Conservation (phyloP, 257 asterid species). For the Capsicum pubescens region DNA sequence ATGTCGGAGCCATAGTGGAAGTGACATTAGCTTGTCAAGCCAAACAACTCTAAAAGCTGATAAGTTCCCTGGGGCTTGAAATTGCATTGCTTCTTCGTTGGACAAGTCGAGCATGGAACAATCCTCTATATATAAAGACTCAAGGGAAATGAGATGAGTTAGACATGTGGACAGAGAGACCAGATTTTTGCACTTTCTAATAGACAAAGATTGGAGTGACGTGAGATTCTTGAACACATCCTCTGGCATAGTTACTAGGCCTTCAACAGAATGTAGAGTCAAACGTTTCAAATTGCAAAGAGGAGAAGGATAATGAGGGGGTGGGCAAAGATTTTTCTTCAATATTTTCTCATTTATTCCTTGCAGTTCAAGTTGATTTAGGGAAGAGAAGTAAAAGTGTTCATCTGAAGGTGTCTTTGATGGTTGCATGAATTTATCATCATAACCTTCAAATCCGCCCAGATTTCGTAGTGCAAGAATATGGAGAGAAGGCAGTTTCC, state of each 20-base stretch:
- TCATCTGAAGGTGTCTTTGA: too few species aligned
- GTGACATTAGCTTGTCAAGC: not conserved
- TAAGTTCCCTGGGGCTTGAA: not conserved
- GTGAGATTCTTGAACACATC: not conserved
- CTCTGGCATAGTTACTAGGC: not conserved
- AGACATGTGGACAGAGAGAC: not conserved
- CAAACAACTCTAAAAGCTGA: not conserved
- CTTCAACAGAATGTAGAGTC: too few species aligned
- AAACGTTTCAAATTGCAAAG: too few species aligned
- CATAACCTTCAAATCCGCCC: too few species aligned
- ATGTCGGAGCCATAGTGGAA: constrained; percentile 16
- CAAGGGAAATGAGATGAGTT: constrained; percentile 1
- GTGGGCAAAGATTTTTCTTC: too few species aligned
- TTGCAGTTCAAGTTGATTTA: too few species aligned
- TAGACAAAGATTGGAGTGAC: not conserved
- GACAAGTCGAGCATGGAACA: not conserved
- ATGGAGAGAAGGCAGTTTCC: too few species aligned
- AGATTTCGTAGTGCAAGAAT: too few species aligned
- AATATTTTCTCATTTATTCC: too few species aligned
- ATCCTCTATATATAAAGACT: not conserved
- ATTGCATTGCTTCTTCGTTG: not conserved
- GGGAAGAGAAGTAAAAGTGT: too few species aligned
- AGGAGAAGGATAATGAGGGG: too few species aligned
- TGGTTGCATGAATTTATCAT: too few species aligned
- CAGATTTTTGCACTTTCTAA: not conserved